Conservation (phyloP, 139 green algal genomes). For the Axilococcus clingmanii region DNA sequence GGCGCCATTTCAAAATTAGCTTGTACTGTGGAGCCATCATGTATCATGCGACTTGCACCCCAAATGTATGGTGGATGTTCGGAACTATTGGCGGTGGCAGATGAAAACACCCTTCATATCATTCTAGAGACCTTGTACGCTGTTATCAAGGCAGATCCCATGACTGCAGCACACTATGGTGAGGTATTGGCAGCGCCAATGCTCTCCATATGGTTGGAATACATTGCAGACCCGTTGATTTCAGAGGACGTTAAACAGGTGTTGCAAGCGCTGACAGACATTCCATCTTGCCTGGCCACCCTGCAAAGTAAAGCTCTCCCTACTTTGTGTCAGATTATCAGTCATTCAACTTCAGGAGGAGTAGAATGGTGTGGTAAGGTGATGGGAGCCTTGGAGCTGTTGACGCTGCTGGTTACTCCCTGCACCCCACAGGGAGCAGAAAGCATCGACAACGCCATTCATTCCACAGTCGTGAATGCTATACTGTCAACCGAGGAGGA, state of each 20-base stretch:
- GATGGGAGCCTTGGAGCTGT: conserved; percentile 48
- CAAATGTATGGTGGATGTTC: conserved; percentile 14
- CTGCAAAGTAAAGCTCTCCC: conserved; percentile 34
- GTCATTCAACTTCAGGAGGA: conserved; percentile 10
- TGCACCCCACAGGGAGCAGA: conserved; percentile 16
- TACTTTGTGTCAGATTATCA: conserved; percentile 31
- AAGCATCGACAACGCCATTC: conserved; percentile 23
- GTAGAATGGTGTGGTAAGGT: conserved; percentile 44
- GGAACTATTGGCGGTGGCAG: conserved; percentile 5
- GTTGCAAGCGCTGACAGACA: conserved; percentile 37
- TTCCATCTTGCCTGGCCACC: conserved; percentile 29
- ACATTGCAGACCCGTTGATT: conserved; percentile 61
- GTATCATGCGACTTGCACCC: conserved; percentile 5
- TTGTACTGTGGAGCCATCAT: neutral
- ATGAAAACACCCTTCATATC: conserved; percentile 46
- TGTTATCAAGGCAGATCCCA: conserved; percentile 26
- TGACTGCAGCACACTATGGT: conserved; percentile 23
- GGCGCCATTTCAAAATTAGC: conserved; percentile 36
- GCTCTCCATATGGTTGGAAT: conserved; percentile 41
- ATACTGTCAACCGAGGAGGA: conserved; percentile 25
- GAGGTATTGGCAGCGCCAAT: conserved; percentile 22
- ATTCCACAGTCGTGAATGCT: conserved; percentile 19
- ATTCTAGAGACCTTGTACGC: conserved; percentile 57
- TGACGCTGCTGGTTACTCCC: conserved; percentile 35
- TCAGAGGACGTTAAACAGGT: conserved; percentile 38